A percentile compares a stretch with the other conserved stretches of the same genome.
Evolutionary conservation across 495 filamentous ascomycete species (phyloP).

Genomic region (Podospora appendiculata): DNA sequence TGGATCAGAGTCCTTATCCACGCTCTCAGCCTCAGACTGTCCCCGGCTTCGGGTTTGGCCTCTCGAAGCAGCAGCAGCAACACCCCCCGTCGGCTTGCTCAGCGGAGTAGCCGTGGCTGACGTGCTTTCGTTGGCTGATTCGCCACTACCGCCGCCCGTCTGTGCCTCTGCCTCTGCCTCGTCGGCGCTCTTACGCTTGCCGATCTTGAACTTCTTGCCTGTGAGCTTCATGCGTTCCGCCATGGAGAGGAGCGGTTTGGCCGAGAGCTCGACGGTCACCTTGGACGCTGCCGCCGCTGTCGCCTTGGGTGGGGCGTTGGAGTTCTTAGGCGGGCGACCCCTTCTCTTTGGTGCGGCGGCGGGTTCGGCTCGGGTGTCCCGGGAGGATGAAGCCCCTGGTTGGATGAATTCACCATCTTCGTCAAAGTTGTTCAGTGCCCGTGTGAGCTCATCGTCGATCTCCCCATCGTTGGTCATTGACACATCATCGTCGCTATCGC

Average conservation of each 20-base stretch:
- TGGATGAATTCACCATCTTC: slow-evolving; percentile 19
- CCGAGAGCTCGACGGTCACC: slow-evolving; percentile 4
- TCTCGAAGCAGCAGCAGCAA: too few relatives aligned
- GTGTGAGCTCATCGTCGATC: slow-evolving; percentile 17
- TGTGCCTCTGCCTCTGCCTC: not conserved
- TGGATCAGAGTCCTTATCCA: slow-evolving; percentile 24
- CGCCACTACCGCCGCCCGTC: not conserved
- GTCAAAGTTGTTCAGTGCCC: slow-evolving; percentile 19
- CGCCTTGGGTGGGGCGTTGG: too few relatives aligned
- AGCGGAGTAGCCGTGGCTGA: too few relatives aligned
- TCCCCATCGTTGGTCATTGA: not conserved
- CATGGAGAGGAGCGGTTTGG: slow-evolving; percentile 31
- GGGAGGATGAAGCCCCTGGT: not conserved
- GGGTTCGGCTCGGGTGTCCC: not conserved
- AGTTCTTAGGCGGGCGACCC: slow-evolving; percentile 13
- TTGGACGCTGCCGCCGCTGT: not conserved
- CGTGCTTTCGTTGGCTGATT: too few relatives aligned
- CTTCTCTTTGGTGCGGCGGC: slow-evolving; percentile 9
- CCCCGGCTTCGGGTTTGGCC: too few relatives aligned
- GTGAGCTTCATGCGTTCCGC: slow-evolving; percentile 35
- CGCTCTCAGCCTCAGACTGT: not conserved
- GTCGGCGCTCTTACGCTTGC: slow-evolving; percentile 10
- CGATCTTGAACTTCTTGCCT: slow-evolving; percentile 38
- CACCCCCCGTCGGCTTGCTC: too few relatives aligned
- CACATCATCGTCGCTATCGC: not conserved